Percentiles rank a stretch among this genome's conserved stretches.
Evolutionary conservation across 1,284 basidiomycete genomes (phyloP).

Genomic region (Puccinia triticina): DNA sequence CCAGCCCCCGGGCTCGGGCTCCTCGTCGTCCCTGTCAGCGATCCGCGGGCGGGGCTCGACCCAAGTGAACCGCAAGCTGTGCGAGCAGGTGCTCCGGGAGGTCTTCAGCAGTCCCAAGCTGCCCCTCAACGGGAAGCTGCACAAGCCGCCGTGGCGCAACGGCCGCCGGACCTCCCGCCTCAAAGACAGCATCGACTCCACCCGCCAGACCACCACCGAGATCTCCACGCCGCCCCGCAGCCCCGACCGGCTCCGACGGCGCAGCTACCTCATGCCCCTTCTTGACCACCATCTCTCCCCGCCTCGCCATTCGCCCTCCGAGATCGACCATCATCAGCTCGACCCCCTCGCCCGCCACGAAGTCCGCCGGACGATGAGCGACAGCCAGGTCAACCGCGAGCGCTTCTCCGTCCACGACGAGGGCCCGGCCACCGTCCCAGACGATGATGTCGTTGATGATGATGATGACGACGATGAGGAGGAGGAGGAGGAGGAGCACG

Average conservation of each 20-base stretch:
- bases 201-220: not conserved
- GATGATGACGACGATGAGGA: too few species aligned
- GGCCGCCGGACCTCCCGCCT: constrained; percentile 34
- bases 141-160: constrained; percentile 41
- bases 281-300: not conserved
- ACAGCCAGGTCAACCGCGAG: constrained; percentile 28
- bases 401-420: not conserved
- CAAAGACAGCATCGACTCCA: constrained; percentile 31
- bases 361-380: constrained; percentile 34
- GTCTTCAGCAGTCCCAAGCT: constrained; percentile 65
- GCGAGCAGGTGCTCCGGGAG: constrained; percentile 88
- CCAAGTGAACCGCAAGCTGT: constrained; percentile 84
- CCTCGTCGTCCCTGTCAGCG: constrained; percentile 56
- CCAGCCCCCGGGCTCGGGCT: constrained; percentile 48
- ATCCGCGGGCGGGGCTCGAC: constrained; percentile 88
- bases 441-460: not conserved
- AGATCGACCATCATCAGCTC: not conserved
- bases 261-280: not conserved
- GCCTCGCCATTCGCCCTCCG: not conserved
- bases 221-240: constrained; percentile 12
- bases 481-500: too few species aligned
- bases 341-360: constrained; percentile 1
- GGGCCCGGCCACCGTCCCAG: not conserved
- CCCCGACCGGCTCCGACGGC: not conserved
- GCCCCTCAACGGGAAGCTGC: constrained; percentile 26